A percentile compares a stretch with the other conserved stretches of the same genome.
These are phyloP conservation scores for Colletotrichum tabaci DNA, from an alignment of 2,329 filamentous ascomycete genomes.

Conservation along the genomic window DNA sequence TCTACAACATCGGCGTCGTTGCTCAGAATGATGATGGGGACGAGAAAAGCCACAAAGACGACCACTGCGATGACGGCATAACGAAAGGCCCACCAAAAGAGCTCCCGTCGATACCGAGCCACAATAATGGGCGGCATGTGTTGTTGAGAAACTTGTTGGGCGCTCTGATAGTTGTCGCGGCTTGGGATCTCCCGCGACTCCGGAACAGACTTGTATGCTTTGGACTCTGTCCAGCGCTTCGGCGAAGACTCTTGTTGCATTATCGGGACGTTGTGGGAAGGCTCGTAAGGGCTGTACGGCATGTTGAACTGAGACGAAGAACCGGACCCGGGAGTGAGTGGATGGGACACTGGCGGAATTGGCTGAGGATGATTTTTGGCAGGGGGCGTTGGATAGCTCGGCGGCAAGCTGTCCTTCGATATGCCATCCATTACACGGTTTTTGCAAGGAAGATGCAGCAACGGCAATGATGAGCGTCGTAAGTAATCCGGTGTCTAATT, in stretches of 20 bases:
- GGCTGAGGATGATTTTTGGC: background rate
- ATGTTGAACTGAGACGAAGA: background rate
- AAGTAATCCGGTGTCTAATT: no score
- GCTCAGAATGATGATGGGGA: slow-evolving; percentile 44
- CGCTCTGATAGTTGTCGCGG: background rate
- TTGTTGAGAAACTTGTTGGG: background rate
- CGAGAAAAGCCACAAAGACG: slow-evolving; percentile 41
- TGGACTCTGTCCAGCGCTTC: slow-evolving; percentile 13
- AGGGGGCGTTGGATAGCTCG: slow-evolving; percentile 8
- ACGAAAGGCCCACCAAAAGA: slow-evolving; percentile 43
- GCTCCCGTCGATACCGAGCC: slow-evolving; percentile 12
- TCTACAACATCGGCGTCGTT: slow-evolving; percentile 37
- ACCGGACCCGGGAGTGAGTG: background rate
- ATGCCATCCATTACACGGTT: background rate
- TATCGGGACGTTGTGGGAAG: background rate
- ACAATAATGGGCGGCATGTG: background rate
- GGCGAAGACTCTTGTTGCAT: background rate
- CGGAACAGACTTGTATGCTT: slow-evolving; percentile 6
- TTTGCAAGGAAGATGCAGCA: no score
- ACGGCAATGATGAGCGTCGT: no score
- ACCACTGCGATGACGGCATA: slow-evolving; percentile 42
- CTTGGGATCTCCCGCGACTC: slow-evolving; percentile 14
- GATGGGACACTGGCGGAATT: background rate
- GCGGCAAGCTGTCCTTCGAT: background rate
- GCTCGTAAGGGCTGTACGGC: background rate